A percentile compares a stretch with the other conserved stretches of the same genome.
These are phyloP conservation scores for Lactarius quietus DNA, from an alignment of 768 basidiomycete genomes.

Conservation along the genomic window DNA sequence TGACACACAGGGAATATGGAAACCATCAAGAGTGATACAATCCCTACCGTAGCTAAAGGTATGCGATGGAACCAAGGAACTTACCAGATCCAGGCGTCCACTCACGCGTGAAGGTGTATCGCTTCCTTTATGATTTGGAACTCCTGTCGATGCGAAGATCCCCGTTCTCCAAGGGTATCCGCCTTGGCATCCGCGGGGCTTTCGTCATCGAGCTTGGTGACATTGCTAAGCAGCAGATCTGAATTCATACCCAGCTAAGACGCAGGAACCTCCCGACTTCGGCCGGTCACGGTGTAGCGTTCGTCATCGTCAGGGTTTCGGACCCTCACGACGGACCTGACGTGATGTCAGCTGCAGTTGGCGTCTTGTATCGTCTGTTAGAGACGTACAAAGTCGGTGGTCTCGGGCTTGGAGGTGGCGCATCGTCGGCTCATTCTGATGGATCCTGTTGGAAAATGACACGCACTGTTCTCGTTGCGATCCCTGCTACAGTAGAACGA, in stretches of 20 bases:
- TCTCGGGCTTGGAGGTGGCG: conserved; percentile 71
- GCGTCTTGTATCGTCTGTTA: conserved; percentile 90
- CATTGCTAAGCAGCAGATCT: not conserved
- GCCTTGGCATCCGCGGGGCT: not conserved
- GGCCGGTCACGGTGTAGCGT: too few relatives aligned
- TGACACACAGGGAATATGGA: not conserved
- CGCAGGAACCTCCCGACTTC: not conserved
- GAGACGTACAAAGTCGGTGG: conserved; percentile 91
- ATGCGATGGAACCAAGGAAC: not conserved
- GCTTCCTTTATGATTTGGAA: not conserved
- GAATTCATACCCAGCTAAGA: not conserved
- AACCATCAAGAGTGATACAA: not conserved
- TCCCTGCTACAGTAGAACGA: conserved; percentile 36
- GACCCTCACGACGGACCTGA: conserved; percentile 83
- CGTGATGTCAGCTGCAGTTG: conserved; percentile 79
- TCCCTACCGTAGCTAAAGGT: not conserved
- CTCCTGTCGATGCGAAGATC: not conserved
- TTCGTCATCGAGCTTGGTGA: not conserved
- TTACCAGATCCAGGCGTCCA: not conserved
- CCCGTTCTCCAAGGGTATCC: too few relatives aligned
- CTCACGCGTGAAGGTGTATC: not conserved
- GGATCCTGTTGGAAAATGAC: too few relatives aligned
- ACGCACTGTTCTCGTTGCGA: conserved; percentile 5
- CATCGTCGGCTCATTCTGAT: conserved; percentile 84
- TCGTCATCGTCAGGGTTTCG: too few relatives aligned